Evolutionary conservation across 495 filamentous ascomycete genomes (phyloP).

Genomic region (Terfezia claveryi): DNA sequence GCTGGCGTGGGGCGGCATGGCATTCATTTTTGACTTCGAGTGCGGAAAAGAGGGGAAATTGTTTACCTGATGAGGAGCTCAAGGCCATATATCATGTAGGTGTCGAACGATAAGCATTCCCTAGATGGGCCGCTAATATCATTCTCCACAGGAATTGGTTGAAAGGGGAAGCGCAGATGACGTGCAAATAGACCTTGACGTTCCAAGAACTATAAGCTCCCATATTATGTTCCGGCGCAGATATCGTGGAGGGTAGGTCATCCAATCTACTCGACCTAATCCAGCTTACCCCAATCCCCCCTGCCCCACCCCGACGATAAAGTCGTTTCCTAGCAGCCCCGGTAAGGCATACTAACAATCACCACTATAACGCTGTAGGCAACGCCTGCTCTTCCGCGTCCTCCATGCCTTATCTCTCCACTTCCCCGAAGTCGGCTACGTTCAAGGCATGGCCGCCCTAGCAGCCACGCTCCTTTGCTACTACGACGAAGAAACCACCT

Average conservation of each 20-base stretch:
- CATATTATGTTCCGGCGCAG: constrained; percentile 94
- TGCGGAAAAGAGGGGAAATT: constrained; percentile 36
- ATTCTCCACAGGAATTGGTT: constrained; percentile 43
- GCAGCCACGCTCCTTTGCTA: constrained; percentile 89
- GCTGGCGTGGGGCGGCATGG: constrained; percentile 88
- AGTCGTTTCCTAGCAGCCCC: no score
- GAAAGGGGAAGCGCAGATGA: constrained; percentile 64
- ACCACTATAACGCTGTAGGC: constrained; percentile 13
- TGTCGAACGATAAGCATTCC: background rate
- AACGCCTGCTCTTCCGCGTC: constrained; percentile 79
- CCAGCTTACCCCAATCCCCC: no score
- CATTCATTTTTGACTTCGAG: constrained; percentile 75
- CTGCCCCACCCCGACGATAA: no score
- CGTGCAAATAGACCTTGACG: constrained; percentile 91
- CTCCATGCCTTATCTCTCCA: constrained; percentile 80
- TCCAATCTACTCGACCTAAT: background rate
- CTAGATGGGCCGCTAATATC: background rate
- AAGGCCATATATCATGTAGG: constrained; percentile 25
- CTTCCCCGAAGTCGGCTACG: constrained; percentile 80
- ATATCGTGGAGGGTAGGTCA: constrained; percentile 47
- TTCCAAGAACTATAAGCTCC: constrained; percentile 80
- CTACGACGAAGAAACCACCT: constrained; percentile 82
- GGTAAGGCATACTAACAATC: no score
- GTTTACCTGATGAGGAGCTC: constrained; percentile 46
- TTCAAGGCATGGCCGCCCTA: constrained; percentile 92